Evolutionary conservation across 2,329 filamentous ascomycete species (phyloP).

Genomic region (Talaromyces sp.): DNA sequence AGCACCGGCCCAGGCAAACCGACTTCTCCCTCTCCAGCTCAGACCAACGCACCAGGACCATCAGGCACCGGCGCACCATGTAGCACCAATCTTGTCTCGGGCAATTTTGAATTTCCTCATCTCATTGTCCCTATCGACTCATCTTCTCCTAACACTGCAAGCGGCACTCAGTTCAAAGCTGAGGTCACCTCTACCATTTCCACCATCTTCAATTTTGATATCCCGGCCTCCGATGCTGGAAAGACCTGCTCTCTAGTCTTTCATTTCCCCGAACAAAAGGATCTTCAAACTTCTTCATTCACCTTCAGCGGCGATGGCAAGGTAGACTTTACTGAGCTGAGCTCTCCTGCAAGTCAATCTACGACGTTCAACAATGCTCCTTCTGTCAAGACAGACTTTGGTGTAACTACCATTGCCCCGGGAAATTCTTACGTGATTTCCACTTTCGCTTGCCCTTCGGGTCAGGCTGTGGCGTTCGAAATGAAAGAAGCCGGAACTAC

Average conservation of each 20-base stretch:
- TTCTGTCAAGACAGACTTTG: conserved; percentile 48
- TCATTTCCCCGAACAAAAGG: conserved; percentile 59
- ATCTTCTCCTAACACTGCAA: conserved; percentile 50
- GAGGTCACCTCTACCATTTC: conserved; percentile 54
- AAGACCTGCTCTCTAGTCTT: conserved; percentile 66
- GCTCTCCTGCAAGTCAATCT: conserved; percentile 43
- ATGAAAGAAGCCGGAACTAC: conserved; percentile 54
- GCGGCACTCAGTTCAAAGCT: conserved; percentile 58
- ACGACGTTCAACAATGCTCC: conserved; percentile 60
- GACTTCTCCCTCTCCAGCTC: conserved; percentile 12
- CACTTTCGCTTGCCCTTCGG: conserved; percentile 57
- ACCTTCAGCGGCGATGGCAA: conserved; percentile 55
- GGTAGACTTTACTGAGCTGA: conserved; percentile 54
- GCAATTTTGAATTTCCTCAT: conserved; percentile 58
- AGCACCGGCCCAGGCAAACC: not conserved
- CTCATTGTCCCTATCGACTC: conserved; percentile 63
- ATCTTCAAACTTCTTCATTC: conserved; percentile 61
- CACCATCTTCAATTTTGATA: conserved; percentile 69
- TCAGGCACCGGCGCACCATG: conserved; percentile 33
- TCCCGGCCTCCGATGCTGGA: conserved; percentile 54
- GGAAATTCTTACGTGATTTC: conserved; percentile 57
- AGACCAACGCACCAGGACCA: not conserved
- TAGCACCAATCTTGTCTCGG: conserved; percentile 45
- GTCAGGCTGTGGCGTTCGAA: conserved; percentile 54
- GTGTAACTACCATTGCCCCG: conserved; percentile 47